A percentile compares a stretch with the other conserved stretches of the same genome.
Conservation (phyloP, 768 basidiomycete species). For the Leccinum uliginosum region DNA sequence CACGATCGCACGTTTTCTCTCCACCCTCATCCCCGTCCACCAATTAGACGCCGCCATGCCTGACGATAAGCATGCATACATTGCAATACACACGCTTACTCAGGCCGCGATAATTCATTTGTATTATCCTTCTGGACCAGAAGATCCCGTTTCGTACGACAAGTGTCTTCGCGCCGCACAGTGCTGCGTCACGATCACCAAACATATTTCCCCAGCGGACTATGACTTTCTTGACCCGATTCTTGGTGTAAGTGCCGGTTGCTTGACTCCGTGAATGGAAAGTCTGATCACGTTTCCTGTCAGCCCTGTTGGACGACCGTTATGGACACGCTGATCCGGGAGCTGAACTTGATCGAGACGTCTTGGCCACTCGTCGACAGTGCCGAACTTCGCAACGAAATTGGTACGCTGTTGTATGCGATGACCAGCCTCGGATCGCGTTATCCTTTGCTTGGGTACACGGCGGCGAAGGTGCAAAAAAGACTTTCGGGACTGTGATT, state of each 20-base stretch:
- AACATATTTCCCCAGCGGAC: constrained; percentile 59
- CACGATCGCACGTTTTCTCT: constrained; percentile 57
- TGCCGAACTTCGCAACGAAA: constrained; percentile 58
- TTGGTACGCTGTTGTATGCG: constrained; percentile 56
- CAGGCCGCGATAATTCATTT: constrained; percentile 65
- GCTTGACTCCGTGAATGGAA: neutral
- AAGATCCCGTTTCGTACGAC: constrained; percentile 57
- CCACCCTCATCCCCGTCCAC: constrained; percentile 60
- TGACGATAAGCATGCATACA: constrained; percentile 56
- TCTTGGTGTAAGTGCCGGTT: constrained; percentile 52
- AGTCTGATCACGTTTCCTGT: constrained; percentile 5
- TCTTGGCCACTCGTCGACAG: constrained; percentile 60
- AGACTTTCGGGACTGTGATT: constrained; percentile 27
- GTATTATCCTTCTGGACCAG: constrained; percentile 56
- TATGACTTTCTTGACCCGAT: constrained; percentile 75
- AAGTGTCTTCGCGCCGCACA: constrained; percentile 66
- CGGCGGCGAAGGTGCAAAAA: constrained; percentile 30
- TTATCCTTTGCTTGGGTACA: constrained; percentile 52
- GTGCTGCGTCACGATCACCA: constrained; percentile 54
- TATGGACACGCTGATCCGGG: constrained; percentile 62
- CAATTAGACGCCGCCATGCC: constrained; percentile 54
- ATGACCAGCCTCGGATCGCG: constrained; percentile 56
- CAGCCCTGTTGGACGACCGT: constrained; percentile 72
- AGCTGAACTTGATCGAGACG: constrained; percentile 58
- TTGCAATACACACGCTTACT: constrained; percentile 61